Conservation (phyloP, 768 basidiomycete genomes). For the Basidioascus undulatus region DNA sequence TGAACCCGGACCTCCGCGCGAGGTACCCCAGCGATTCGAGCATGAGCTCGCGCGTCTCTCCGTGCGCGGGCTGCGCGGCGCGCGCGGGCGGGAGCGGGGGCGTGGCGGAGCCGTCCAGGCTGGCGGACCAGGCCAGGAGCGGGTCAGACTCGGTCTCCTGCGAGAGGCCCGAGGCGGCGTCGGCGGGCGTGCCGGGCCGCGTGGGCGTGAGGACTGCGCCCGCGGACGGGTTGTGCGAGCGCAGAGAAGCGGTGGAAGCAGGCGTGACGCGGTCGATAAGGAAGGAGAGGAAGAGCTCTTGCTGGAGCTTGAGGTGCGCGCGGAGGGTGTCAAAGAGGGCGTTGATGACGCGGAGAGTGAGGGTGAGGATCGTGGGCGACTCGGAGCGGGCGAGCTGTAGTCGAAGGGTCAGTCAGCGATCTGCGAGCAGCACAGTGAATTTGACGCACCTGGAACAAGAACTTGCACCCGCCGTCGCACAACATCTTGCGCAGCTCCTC, state of each 20-base stretch:
- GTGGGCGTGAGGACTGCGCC: too few relatives aligned
- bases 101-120: slow-evolving; percentile 19
- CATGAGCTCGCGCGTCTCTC: slow-evolving; percentile 33
- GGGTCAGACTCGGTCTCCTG: slow-evolving; percentile 8
- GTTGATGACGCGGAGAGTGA: slow-evolving; percentile 59
- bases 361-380: slow-evolving; percentile 49
- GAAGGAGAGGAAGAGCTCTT: slow-evolving; percentile 84
- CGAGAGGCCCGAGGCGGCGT: too few relatives aligned
- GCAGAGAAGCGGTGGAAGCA: slow-evolving; percentile 12
- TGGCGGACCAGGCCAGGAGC: neutral
- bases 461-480: slow-evolving; percentile 78
- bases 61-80: neutral
- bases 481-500: slow-evolving; percentile 53
- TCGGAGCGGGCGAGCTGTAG: slow-evolving; percentile 59
- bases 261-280: slow-evolving; percentile 71
- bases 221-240: slow-evolving; percentile 11
- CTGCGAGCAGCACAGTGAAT: neutral
- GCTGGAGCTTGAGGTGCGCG: slow-evolving; percentile 66
- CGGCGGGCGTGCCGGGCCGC: too few relatives aligned
- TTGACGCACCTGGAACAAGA: slow-evolving; percentile 49
- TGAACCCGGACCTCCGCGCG: slow-evolving; percentile 43
- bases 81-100: slow-evolving; percentile 4
- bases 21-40: slow-evolving; percentile 66
- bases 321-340: slow-evolving; percentile 75
- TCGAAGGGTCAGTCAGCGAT: too few relatives aligned